Base-by-base conservation (phyloP, 1,139 yeast genomes). In the Dujonia santamariae region DNA sequence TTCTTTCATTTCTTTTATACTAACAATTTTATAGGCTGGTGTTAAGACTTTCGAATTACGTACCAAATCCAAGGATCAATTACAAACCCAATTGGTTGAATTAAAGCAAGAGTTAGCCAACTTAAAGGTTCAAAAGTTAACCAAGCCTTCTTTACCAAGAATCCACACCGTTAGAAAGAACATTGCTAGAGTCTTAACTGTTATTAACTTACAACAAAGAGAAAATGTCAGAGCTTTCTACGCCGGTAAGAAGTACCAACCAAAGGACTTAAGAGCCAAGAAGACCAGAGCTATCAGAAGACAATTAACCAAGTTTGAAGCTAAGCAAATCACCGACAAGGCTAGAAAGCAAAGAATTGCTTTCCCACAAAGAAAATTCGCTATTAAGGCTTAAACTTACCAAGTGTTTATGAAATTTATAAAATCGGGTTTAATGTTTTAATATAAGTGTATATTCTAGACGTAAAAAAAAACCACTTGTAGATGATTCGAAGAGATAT, bases 261-360 rank as follows among this genome's bases (percentile, higher is more conserved):
- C 98, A 78, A 90, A 90, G 80, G 97, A 90, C 71, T 82, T 92
- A 75, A 92, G 97, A 79, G 96, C 87, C 63, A 92, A 92, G 90
- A 86, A 92, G 85, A 92, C 98, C 75, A 92, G 97, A 83, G 97
- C 98, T 72, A 76, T 92, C 73, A 90, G 98, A 85, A 87, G 97
- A 81, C 80, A 82, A 69, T 81, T 92, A 68, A 81, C 97, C 70
- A 78, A 84, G 67, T 72, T 73, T 72, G 97, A 92, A 77, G 81
- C 85, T 66, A 63, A 78, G 56, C 74, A 75, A 69, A 72, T 75
- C 71, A 90, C 97, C 64, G 83, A 73, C 59, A 88, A 85, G 79
- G 88, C 90, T 63, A 80, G 80, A 75, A 92, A 92, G 87, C 83
- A 78, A 75, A 80, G 80, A 66, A 78, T 80, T 63, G 95, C 97